Evolutionary conservation across 176 grass and related monocot genomes (phyloP).

Genomic region (Echinochloa phyllopogon): DNA sequence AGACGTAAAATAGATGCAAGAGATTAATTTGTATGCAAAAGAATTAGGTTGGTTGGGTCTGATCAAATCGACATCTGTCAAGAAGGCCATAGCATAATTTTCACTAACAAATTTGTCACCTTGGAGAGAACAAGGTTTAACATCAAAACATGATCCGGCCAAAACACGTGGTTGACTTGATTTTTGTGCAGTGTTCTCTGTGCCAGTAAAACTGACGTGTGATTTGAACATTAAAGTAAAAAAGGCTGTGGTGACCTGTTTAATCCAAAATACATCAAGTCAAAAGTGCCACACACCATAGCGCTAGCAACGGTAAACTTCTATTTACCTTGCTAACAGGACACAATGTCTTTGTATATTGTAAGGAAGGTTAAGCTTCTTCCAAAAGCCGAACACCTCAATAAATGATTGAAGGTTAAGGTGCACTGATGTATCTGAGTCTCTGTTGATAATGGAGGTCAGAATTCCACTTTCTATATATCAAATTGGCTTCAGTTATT

Average conservation of each 20-base stretch:
- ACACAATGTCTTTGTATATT: background rate
- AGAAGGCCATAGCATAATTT: background rate
- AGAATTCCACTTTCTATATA: conserved; percentile 23
- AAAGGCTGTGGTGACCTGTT: background rate
- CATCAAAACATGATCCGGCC: background rate
- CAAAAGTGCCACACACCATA: background rate
- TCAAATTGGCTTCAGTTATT: conserved; percentile 21
- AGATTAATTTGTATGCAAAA: conserved; percentile 8
- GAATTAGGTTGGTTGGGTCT: background rate
- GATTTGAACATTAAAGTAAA: background rate
- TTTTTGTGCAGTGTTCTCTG: background rate
- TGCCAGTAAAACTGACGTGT: background rate
- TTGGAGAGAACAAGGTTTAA: conserved; percentile 4
- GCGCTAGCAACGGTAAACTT: background rate
- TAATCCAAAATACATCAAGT: background rate
- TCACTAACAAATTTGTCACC: background rate
- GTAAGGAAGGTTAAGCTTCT: conserved; percentile 1
- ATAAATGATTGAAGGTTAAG: background rate
- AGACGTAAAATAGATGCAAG: background rate
- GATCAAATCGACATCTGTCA: conserved; percentile 10
- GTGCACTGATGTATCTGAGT: background rate
- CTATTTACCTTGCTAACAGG: background rate
- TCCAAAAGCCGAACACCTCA: background rate
- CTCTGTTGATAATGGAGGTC: background rate
- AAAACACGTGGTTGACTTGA: background rate